Base-by-base conservation (phyloP, 768 basidiomycete species). In the Lactarius trivialis region DNA sequence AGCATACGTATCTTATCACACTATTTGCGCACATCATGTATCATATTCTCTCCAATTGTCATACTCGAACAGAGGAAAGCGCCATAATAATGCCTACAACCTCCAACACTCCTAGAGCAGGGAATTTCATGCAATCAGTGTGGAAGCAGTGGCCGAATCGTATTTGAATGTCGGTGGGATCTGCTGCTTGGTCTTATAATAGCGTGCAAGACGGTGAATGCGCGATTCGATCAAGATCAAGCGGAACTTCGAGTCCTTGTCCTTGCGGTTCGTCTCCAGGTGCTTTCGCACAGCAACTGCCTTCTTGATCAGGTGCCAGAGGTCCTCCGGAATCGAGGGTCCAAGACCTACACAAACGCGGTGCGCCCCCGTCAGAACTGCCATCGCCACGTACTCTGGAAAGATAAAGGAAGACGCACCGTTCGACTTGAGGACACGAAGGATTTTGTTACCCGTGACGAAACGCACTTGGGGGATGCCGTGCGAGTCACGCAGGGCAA, bases 261-360 rank as follows among this genome's bases (percentile, higher is more conserved):
- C 96, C 77, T 95, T 96, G 75, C 96, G 88, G 89, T 97, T 98
- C 72, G 84, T 82, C 78, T 97, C 93, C 70, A 99, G 85, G 79
- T 98, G 96, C 83, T 98, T 98, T 79, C 95, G 93, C 73, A 99
- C 93, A 71, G 92, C 83, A 73, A 99, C 94, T 76, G 96, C 96
- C 87, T 98, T 99, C 88, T 98, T 98, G 85, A 98, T 89, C 77
- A 97, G 88, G 85, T 93, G 89, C 89, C 93, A 97, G 66, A 98
- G 89, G 84, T 97, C 96, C 85, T 99, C 96, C 70, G 96, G 96
- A 81, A 98, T 91, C 78, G 86, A 83, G 72, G 96, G 94, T 76
- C 88, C 94, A 79, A 98, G 90, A 79, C 92, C 94, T 96, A 78
- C 76, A 77, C 76, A 78, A 79, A 79, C 28, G 41, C 28, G 30